phyloP scores from a whole-genome alignment of 345 rosid genomes.

The Jatropha curcas region DNA sequence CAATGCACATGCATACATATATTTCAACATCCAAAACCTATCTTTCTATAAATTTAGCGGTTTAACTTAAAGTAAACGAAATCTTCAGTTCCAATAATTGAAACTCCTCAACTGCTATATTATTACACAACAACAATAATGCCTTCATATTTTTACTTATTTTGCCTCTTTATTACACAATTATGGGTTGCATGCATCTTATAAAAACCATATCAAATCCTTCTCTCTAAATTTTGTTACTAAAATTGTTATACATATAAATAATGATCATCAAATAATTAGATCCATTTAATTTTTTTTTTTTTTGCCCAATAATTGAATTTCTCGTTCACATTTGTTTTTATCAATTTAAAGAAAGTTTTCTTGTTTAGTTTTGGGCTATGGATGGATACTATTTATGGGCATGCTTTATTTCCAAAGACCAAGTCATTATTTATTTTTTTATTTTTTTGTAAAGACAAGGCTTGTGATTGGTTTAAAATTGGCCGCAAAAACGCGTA shows the following conservation, averaged over 20 bases:
- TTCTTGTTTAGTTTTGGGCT: slow-evolving; percentile 1
- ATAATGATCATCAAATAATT: slow-evolving; percentile 3
- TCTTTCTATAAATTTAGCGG: not conserved
- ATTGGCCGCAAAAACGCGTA: slow-evolving; percentile 28
- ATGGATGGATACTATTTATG: not conserved
- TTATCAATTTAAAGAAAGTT: not conserved
- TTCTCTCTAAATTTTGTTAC: not conserved
- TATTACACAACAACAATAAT: not conserved
- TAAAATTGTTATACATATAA: not conserved
- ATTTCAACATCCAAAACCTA: not conserved
- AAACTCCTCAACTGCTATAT: not conserved
- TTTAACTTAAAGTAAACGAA: slow-evolving; percentile 11
- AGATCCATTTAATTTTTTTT: not conserved
- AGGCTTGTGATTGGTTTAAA: slow-evolving; percentile 9
- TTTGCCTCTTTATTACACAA: not conserved
- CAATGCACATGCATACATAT: not conserved
- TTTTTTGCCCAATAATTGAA: not conserved
- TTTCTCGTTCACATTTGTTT: not conserved
- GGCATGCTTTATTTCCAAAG: slow-evolving; percentile 22
- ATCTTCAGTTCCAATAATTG: slow-evolving; percentile 16
- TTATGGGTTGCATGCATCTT: not conserved
- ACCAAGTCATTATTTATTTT: not conserved
- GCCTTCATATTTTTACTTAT: not conserved
- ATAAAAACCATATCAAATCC: not conserved
- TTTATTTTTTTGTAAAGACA: not conserved